Percentiles rank a stretch among this genome's conserved stretches.
Evolutionary conservation across 441 rosid species (phyloP).

Genomic region (Erodium texanum): DNA sequence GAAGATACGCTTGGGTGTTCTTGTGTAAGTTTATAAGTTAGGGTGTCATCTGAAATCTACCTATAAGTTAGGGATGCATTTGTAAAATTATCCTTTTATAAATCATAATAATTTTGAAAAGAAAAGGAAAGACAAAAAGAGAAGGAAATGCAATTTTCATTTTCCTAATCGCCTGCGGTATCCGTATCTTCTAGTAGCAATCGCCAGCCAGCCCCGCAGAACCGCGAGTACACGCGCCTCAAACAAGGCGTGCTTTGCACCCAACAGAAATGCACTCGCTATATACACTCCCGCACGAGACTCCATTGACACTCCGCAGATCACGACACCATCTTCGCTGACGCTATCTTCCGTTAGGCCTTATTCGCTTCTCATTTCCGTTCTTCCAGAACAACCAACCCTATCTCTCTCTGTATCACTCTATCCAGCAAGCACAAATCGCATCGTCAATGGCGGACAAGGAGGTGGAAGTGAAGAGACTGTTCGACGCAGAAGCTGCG

Average conservation of each 20-base stretch:
- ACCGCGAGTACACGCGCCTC: background rate
- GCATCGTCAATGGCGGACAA: background rate
- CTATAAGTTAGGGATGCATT: too few relatives aligned
- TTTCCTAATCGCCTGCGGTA: too few relatives aligned
- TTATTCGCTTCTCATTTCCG: background rate
- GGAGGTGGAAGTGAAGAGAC: slow-evolving; percentile 5
- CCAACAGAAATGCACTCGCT: background rate
- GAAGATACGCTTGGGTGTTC: too few relatives aligned
- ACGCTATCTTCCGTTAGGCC: background rate
- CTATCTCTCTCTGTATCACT: background rate
- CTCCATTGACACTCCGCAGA: background rate
- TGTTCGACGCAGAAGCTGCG: slow-evolving; percentile 38
- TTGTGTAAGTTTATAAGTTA: too few relatives aligned
- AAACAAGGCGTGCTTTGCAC: background rate
- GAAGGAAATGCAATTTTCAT: too few relatives aligned
- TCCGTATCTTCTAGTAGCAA: background rate
- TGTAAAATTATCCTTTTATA: too few relatives aligned
- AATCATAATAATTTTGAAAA: too few relatives aligned
- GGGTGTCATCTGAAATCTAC: too few relatives aligned
- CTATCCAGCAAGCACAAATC: too few relatives aligned
- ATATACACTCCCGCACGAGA: background rate
- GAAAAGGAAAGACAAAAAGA: too few relatives aligned
- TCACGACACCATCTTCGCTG: background rate
- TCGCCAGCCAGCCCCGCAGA: background rate
- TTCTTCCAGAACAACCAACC: background rate